Evolutionary conservation across 177 flowering plant species (phyloP), one percentile per base, ranked within the genome.

Genomic region (Telopea speciosissima): DNA sequence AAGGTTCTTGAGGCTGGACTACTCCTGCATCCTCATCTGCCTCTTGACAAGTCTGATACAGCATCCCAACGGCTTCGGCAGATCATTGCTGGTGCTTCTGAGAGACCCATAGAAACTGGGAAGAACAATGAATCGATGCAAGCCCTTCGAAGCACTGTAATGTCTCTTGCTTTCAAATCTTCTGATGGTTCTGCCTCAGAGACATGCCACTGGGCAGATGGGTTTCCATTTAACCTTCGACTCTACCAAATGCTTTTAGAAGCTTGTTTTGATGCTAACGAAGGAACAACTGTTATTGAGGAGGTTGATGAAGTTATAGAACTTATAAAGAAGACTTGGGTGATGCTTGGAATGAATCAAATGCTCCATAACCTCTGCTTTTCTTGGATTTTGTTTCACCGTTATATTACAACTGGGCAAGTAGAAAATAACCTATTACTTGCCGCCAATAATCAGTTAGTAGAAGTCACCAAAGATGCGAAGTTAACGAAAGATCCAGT

Each of bases 1-100:
- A 94, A 92, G 78, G 71, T 94, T 68, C 88, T 94, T n/a, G 97
- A 92, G 81, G 90, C 89, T n/a, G 97, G 97, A n/a, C 83, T 94
- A 5, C 85, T 94, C n/a, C 66, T 85, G 49, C 86, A 89, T 80
- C 97, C 98, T 75, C 73, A 67, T 63, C 62, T 84, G 42, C 90
- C 97, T 0, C 23, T 83, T 8, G 85, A 80, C 14, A 86, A 85
- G 72, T 70, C 78, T 17, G 78, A 84, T 65, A 65, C 79, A 24
- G 64, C 85, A 71, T 54, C 90, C 3, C 80, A 78, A 67, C 79
- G 78, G 33, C 92, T 94, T 63, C 83, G 79, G n/a, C 83, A 86
- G 72, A 83, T 92, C 9, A 78, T 92, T 62, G 83, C 69, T 54
- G 84, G 83, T 26, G 91, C 88, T n/a, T 62, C 76, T 19, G 84